phyloP scores from a whole-genome alignment of 176 grass and related monocot species.

The Olyra latifolia region DNA sequence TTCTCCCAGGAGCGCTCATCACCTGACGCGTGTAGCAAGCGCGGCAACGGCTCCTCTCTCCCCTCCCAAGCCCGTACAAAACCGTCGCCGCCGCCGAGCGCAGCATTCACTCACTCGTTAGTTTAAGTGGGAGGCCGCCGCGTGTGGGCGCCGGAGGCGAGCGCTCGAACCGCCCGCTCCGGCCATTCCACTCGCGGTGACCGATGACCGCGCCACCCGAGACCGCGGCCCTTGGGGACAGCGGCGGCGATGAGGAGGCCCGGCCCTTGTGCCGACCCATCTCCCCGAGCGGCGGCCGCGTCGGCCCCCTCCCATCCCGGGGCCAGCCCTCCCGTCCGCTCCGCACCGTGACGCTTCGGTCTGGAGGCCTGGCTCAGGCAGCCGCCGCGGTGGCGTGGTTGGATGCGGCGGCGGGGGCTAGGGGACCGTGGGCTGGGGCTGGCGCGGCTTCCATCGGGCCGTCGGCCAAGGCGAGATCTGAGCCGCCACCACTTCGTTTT shows the following conservation, averaged over 20 bases:
- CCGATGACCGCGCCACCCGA: neutral
- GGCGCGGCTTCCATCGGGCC: neutral
- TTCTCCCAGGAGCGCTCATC: too few species aligned
- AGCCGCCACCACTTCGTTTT: neutral
- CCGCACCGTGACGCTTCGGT: neutral
- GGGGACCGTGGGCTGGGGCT: neutral
- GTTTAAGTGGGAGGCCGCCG: constrained; percentile 25
- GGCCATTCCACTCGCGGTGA: neutral
- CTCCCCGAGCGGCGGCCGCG: neutral
- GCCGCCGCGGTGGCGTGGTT: neutral
- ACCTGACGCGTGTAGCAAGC: too few species aligned
- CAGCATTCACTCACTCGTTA: constrained; percentile 11
- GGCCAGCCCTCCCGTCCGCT: neutral
- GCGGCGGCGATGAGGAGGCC: constrained; percentile 24
- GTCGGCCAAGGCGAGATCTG: constrained; percentile 27
- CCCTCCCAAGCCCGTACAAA: neutral
- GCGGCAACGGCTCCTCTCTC: too few species aligned
- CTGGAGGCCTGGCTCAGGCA: neutral
- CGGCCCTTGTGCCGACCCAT: constrained; percentile 9
- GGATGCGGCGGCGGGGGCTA: neutral
- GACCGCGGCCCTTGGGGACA: neutral
- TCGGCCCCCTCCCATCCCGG: neutral
- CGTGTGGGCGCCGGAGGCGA: too few species aligned
- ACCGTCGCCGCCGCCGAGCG: neutral
- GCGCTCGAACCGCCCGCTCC: too few species aligned